Evolutionary conservation across 305 asterid genomes (phyloP), one percentile per base, ranked within the genome.

Genomic region (Fraxinus sp.): DNA sequence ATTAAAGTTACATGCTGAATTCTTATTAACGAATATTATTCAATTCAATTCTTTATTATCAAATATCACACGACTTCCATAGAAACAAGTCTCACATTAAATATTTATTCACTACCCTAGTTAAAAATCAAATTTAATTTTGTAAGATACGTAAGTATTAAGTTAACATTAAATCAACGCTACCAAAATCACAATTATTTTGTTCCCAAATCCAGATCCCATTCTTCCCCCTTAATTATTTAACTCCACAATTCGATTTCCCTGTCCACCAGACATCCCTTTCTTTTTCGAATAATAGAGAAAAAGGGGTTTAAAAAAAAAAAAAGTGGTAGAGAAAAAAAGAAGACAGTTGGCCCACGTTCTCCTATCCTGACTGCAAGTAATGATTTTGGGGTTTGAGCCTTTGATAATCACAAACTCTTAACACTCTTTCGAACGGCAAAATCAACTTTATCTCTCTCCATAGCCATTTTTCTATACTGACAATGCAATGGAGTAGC

Each of bases 401-500:
- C 70, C 20, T 24, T 37, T 13, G 18, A 30, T 39, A 43, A 28
- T 2, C 59, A 46, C 14, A 46, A 14, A 14, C 20, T 46, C 41
- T 30, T 2, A 68, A 66, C 37, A 24, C 32, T 68, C 49, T 39
- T 68, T 8, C 37, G 30, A 3, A 28, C 75, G 75, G 37, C 37
- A 68, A 66, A 64, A 66, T 26, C 18, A 28, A 70, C 13, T 10
- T 62, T 57, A 2, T 37, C 10, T 46, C 74, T 77, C 13, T 70
- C 20, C 59, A 18, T 80, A 16, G 76, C 80, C 36, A 20, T 66
- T 20, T 37, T 74, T n/a, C 80, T 26, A 77, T 70, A 70, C 85
- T 80, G 75, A 30, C 36, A 30, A 90, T 90, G 93, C 64, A 77
- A 88, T 90, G 93, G 91, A 80, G 85, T 79, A 36, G 36, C 93